phyloP scores from a whole-genome alignment of 192 early-diverging fungal species.

The Coemansia sp. region DNA sequence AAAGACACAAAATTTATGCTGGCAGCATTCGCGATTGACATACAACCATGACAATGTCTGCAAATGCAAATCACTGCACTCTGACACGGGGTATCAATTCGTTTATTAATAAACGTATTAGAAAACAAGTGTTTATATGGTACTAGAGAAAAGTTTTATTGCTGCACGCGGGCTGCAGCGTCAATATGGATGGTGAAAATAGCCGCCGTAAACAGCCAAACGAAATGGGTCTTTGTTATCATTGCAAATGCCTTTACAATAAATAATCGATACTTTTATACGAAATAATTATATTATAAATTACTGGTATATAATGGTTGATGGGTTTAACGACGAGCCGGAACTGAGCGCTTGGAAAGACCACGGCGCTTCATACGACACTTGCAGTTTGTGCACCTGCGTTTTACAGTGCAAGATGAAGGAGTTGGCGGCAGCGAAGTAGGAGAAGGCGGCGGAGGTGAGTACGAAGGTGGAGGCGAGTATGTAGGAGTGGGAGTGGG shows the following conservation, averaged over 20 bases:
- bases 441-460: neutral
- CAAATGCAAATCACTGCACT: neutral
- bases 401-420: neutral
- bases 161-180: neutral
- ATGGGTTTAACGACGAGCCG: neutral
- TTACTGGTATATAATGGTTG: neutral
- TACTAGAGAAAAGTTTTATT: neutral
- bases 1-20: neutral
- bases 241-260: neutral
- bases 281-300: neutral
- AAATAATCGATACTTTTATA: neutral
- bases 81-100: neutral
- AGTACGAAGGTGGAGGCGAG: constrained; percentile 1
- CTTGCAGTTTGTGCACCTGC: constrained; percentile 9
- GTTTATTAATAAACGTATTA: neutral
- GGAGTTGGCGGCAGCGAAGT: neutral
- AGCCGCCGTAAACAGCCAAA: neutral
- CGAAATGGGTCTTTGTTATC: neutral
- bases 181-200: neutral
- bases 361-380: constrained; percentile 12
- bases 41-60: neutral
- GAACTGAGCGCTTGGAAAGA: neutral
- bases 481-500: neutral
- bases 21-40: neutral
- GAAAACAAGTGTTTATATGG: neutral